Evolutionary conservation across 2,329 filamentous ascomycete genomes (phyloP).

Genomic region (Fusarium torreyae): DNA sequence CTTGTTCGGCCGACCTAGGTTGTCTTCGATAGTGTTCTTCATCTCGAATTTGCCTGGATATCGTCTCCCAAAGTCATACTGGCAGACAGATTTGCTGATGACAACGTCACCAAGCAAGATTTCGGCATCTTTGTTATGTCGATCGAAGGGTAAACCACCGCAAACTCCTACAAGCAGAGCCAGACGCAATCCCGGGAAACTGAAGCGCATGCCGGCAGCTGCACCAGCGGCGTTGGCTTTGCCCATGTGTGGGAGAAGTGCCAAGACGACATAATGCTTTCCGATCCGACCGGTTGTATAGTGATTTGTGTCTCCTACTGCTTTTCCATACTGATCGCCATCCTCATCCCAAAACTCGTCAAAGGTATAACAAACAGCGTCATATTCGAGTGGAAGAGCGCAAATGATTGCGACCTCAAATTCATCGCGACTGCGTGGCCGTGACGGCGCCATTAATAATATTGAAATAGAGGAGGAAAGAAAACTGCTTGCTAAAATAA

Average conservation of each 20-base stretch:
- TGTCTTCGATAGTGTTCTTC: no score
- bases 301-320: constrained; percentile 47
- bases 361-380: constrained; percentile 14
- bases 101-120: no score
- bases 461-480: no score
- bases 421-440: background rate
- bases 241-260: constrained; percentile 50
- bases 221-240: constrained; percentile 48
- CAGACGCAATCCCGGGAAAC: constrained; percentile 53
- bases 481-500: background rate
- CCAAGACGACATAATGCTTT: constrained; percentile 36
- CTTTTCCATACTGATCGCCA: constrained; percentile 38
- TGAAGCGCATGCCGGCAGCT: constrained; percentile 49
- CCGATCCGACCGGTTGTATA: constrained; percentile 49
- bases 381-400: constrained; percentile 43
- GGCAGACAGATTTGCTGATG: background rate
- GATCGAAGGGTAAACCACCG: constrained; percentile 52
- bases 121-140: background rate
- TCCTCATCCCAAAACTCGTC: constrained; percentile 33
- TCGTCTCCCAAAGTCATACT: background rate
- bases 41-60: no score
- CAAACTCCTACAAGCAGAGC: constrained; percentile 59
- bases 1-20: background rate
- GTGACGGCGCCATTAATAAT: background rate
- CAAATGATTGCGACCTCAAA: constrained; percentile 32